Conservation (phyloP, 257 asterid genomes). For the Hygrophila difformis region DNA sequence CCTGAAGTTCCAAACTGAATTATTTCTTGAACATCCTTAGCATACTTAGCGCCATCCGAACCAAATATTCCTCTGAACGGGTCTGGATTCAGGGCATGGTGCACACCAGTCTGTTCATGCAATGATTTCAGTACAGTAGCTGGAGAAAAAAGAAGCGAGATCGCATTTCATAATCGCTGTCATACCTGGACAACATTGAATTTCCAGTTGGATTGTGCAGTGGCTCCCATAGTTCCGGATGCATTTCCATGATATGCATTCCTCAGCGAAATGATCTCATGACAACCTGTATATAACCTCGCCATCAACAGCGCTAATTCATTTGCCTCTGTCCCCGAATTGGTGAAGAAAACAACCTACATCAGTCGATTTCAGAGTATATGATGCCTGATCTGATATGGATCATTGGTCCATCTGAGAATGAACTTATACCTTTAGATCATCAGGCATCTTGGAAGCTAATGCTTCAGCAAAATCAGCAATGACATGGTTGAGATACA, state of each 20-base stretch:
- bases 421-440: constrained; percentile 45
- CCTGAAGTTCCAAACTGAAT: constrained; percentile 69
- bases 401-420: background rate
- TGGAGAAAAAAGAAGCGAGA: background rate
- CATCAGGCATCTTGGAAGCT: constrained; percentile 60
- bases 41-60: constrained; percentile 51
- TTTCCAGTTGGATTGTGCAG: constrained; percentile 67
- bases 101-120: constrained; percentile 54
- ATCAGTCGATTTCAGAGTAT: background rate
- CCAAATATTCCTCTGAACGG: constrained; percentile 69
- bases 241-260: constrained; percentile 79
- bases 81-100: constrained; percentile 71
- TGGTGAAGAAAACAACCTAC: constrained; percentile 68
- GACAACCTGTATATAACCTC: constrained; percentile 45
- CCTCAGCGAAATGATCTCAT: constrained; percentile 58
- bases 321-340: constrained; percentile 80
- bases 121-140: no score
- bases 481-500: constrained; percentile 56
- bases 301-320: constrained; percentile 79
- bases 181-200: constrained; percentile 61
- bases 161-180: background rate
- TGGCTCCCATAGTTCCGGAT: constrained; percentile 64
- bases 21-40: constrained; percentile 55
- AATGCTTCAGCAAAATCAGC: constrained; percentile 74
- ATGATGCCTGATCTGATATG: background rate